Evolutionary conservation across 495 filamentous ascomycete species (phyloP), one percentile per base, ranked within the genome.

Genomic region (Usnea hakonensis): DNA sequence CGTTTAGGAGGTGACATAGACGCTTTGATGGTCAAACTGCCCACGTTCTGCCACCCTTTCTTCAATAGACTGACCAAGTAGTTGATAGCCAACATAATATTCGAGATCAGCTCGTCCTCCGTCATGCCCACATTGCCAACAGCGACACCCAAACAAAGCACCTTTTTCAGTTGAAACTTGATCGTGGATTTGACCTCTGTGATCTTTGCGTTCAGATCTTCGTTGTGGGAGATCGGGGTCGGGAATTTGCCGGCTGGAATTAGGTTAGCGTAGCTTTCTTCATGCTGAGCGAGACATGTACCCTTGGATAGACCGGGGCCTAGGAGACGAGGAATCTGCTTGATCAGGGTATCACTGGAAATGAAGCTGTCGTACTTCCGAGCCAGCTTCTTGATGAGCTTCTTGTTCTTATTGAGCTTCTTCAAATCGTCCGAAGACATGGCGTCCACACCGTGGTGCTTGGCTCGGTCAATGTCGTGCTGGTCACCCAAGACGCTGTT

Each of bases 371-470:
- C 95, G 86, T 98, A 97, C 83, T 97, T 97, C 83, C 91, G 90
- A 67, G 94, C 95, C 65, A 98, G 90, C 87, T 97, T 98, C 89
- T 98, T 98, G 87, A 98, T 97, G 70, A 98, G 86, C 87, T 98
- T 98, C 88, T 98, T 98, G 89, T 98, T 98, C 89, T 97, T 98
- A 87, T 98, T 98, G 67, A 98, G 89, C 87, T 98, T 98, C 89
- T 97, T 97, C 77, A 98, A 80, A 78, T 98, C 94, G 71, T 98
- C 94, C 65, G 89, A 79, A 73, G 89, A 94, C 92, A 97, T 97
- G 78, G 92, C 91, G 70, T 98, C 94, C 68, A 96, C 83, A 72
- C 90, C 90, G 71, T 90, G 89, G 81, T 98, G 94, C 86, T 98
- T 98, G 65, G 94, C 92, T 81, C 94, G 90, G 76, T 98, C 94